phyloP scores from a whole-genome alignment of 805 yeast species.

The Kodamaea laetipori region DNA sequence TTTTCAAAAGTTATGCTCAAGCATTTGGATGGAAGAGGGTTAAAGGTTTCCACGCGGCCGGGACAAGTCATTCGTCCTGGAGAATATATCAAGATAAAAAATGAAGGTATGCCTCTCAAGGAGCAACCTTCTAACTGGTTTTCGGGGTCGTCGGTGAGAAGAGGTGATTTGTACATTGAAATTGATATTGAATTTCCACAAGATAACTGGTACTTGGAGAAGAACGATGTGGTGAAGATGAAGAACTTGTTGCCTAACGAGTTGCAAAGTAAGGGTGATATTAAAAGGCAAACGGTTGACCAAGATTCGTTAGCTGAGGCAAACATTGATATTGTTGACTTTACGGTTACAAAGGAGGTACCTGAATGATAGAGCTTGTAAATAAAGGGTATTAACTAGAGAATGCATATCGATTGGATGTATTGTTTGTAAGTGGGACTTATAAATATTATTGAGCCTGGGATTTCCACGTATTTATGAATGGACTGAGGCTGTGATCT shows the following conservation, averaged over 20 bases:
- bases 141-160: constrained; percentile 17
- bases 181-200: constrained; percentile 79
- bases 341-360: constrained; percentile 18
- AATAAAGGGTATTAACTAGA: constrained; percentile 8
- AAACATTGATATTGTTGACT: constrained; percentile 41
- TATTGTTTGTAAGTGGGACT: too few relatives aligned
- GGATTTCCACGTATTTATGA: too few relatives aligned
- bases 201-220: constrained; percentile 82
- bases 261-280: constrained; percentile 26
- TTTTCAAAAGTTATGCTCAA: constrained; percentile 63
- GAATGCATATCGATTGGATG: neutral
- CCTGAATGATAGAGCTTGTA: constrained; percentile 7
- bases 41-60: constrained; percentile 62
- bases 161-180: constrained; percentile 72
- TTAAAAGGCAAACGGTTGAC: constrained; percentile 26
- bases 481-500: too few relatives aligned
- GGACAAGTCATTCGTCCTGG: constrained; percentile 86
- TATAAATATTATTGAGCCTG: too few relatives aligned
- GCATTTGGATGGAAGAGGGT: constrained; percentile 78
- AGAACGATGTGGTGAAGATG: constrained; percentile 58
- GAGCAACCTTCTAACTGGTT: constrained; percentile 31
- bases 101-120: constrained; percentile 83
- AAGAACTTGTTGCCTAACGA: constrained; percentile 55
- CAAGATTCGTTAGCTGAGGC: constrained; percentile 35
- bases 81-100: constrained; percentile 59